Conservation (phyloP, 768 basidiomycete genomes). For the Rubroboletus satanas region DNA sequence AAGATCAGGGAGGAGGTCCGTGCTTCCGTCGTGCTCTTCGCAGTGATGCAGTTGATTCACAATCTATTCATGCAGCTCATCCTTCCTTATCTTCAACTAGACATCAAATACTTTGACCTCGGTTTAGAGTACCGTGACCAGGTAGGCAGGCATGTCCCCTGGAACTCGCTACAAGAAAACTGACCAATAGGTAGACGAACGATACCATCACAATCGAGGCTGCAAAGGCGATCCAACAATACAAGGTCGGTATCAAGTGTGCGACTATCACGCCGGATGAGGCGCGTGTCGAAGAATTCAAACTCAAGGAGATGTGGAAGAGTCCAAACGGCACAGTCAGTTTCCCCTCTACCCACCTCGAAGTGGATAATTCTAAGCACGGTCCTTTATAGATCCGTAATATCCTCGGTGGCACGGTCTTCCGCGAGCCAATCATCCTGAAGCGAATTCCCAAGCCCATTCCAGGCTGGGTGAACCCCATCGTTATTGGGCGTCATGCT, state of each 20-base stretch:
- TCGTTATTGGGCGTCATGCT: slow-evolving; percentile 94
- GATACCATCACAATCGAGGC: slow-evolving; percentile 92
- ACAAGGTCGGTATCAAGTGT: slow-evolving; percentile 98
- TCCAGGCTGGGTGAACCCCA: slow-evolving; percentile 96
- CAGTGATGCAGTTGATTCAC: neutral
- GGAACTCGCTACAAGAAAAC: neutral
- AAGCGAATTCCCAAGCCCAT: slow-evolving; percentile 86
- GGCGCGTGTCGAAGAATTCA: slow-evolving; percentile 93
- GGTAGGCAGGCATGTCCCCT: slow-evolving; percentile 37
- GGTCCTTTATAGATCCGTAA: slow-evolving; percentile 74
- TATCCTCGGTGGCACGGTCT: slow-evolving; percentile 96
- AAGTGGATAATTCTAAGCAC: neutral
- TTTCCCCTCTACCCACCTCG: slow-evolving; percentile 9
- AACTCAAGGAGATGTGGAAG: slow-evolving; percentile 98
- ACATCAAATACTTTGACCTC: slow-evolving; percentile 99
- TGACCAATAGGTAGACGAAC: slow-evolving; percentile 60
- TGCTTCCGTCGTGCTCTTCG: slow-evolving; percentile 5
- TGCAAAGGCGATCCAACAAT: slow-evolving; percentile 89
- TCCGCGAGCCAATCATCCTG: slow-evolving; percentile 97
- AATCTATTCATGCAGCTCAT: slow-evolving; percentile 66
- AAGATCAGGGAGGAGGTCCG: slow-evolving; percentile 91
- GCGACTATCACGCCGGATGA: slow-evolving; percentile 99
- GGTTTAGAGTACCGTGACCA: slow-evolving; percentile 91
- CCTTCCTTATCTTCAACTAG: slow-evolving; percentile 88
- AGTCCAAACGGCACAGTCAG: slow-evolving; percentile 92